phyloP scores from a whole-genome alignment of 306 rosid species.

The Lathyrus oleraceus region DNA sequence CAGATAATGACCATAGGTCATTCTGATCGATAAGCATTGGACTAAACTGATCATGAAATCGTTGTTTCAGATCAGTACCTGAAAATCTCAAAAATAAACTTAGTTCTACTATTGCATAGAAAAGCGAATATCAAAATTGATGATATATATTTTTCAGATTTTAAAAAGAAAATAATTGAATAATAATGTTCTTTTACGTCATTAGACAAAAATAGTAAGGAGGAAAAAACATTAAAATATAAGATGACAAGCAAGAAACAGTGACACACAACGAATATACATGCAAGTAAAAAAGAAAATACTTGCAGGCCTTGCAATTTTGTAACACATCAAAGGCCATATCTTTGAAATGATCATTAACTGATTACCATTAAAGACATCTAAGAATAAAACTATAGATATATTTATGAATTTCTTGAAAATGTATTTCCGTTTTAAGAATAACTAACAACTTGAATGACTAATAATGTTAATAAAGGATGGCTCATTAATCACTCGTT shows the following conservation, averaged over 20 bases:
- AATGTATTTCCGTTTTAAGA: not conserved
- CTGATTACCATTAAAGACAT: not conserved
- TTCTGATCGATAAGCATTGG: slow-evolving; percentile 76
- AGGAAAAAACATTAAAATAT: not conserved
- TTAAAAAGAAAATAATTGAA: not conserved
- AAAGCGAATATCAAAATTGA: slow-evolving; percentile 22
- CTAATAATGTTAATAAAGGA: slow-evolving; percentile 6
- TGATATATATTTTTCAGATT: slow-evolving; percentile 25
- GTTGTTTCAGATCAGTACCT: slow-evolving; percentile 82
- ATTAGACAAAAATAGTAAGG: not conserved
- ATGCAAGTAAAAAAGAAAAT: slow-evolving; percentile 6
- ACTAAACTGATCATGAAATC: slow-evolving; percentile 84
- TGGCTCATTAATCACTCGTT: not conserved
- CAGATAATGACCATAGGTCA: slow-evolving; percentile 64
- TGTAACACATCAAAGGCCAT: not conserved
- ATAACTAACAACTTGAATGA: slow-evolving; percentile 17
- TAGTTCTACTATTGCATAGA: slow-evolving; percentile 18
- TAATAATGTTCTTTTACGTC: slow-evolving; percentile 13
- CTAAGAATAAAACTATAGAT: slow-evolving; percentile 14
- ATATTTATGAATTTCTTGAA: not conserved
- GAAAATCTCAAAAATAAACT: slow-evolving; percentile 45
- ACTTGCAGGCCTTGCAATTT: slow-evolving; percentile 7
- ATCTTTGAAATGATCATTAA: slow-evolving; percentile 12
- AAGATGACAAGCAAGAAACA: slow-evolving; percentile 8
- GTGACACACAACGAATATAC: not conserved